Base-by-base conservation (phyloP, 495 filamentous ascomycete genomes). In the Neurospora sp. region DNA sequence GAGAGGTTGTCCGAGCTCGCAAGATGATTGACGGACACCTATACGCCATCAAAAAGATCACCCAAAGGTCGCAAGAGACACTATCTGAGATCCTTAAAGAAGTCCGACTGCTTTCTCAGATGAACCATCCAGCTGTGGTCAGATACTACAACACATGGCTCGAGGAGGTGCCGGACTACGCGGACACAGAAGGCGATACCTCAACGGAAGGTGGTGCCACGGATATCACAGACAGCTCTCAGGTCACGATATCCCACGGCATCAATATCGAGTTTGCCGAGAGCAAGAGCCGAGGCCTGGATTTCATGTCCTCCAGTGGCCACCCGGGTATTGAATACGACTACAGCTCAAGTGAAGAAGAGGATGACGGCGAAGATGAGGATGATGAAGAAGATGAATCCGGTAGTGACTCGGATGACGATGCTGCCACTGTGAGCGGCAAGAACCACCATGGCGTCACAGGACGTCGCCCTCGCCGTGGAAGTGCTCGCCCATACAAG, bases 41-140 rank as follows among this genome's bases (percentile, higher is more conserved):
- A 13, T 99, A 99, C 85, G 96, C 96, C 5, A 90, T 99, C 74
- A 99, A 99, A 81, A 98, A 98, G 78, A 96, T 99, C 71, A 93
- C 90, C 31, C 91, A 94, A 74, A 91, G 90, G 70, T 93, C 93
- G 21, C 87, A 92, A 43, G 85, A 90, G 43, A 92, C 92, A 34
- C 83, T 98, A 69, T 92, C 92, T 31, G 91, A 95, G 76, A 93
- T 97, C 34, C 83, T 98, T 37, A 97, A 93, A 40, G 96, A 99
- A 81, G 94, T 97, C 69, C 91, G 94, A 80, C 83, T 98, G 31
- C 86, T 99, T 10, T 97, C 96, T 19, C 89, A 92, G 71, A 86
- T 99, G 75, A 98, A 97, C 82, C 94, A 99, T 84, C 94, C 94
- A 5, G 93, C 96, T 76, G 96, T 99, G 21, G 96, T 99, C 40